Conservation (phyloP, 768 basidiomycete genomes). For the Rhodosporidiobolus sp. region DNA sequence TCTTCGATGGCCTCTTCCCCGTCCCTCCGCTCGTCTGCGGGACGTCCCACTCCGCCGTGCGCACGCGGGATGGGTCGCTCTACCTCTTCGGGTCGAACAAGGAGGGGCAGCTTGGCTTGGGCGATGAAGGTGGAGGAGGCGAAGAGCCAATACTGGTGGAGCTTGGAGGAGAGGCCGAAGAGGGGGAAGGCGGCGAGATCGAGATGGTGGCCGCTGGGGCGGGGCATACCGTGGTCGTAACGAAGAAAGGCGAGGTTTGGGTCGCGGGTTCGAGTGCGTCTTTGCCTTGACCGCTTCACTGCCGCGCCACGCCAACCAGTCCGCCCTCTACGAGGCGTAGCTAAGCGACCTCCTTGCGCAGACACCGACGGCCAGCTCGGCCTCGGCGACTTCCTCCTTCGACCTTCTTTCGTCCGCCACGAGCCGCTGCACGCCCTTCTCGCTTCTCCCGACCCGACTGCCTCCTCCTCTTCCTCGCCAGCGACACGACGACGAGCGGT, state of each 20-base stretch:
- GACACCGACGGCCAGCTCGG: conserved; percentile 25
- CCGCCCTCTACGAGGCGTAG: no score
- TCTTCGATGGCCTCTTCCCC: conserved; percentile 22
- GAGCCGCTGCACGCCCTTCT: no score
- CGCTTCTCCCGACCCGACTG: no score
- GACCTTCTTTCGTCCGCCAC: neutral
- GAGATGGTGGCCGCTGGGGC: conserved; percentile 13
- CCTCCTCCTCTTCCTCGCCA: no score
- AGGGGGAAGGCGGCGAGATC: neutral
- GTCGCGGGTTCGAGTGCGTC: conserved; percentile 23
- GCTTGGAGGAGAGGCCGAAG: neutral
- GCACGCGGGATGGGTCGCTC: neutral
- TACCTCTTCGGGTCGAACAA: conserved; percentile 24
- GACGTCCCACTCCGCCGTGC: conserved; percentile 23
- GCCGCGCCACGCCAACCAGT: neutral
- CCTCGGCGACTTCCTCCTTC: neutral
- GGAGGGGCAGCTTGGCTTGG: conserved; percentile 8
- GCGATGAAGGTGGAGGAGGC: neutral
- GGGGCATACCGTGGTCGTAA: conserved; percentile 9
- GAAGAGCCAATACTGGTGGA: conserved; percentile 20
- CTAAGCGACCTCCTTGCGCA: neutral
- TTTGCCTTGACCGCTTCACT: no score
- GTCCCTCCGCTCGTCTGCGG: conserved; percentile 1
- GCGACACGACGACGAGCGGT: no score
- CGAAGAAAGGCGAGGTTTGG: conserved; percentile 17